Conservation (phyloP, 352 stramenopile species). For the Globisporangium perplexum region DNA sequence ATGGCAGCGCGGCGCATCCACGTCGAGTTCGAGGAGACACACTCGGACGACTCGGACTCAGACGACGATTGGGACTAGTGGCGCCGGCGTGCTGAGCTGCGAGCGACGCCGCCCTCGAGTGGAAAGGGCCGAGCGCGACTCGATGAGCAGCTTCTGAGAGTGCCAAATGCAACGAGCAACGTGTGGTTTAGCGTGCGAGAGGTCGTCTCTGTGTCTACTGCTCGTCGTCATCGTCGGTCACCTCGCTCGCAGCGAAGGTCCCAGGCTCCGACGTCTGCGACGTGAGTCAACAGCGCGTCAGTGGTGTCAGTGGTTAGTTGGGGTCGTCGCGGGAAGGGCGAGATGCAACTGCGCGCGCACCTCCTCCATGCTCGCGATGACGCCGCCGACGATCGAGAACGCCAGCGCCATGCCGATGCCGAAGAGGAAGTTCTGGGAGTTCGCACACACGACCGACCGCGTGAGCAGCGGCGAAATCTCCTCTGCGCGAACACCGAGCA, state of each 20-base stretch:
- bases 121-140: slow-evolving; percentile 9
- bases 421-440: slow-evolving; percentile 67
- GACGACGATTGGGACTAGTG: slow-evolving; percentile 77
- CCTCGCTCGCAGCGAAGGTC: slow-evolving; percentile 3
- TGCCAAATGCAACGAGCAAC: not conserved
- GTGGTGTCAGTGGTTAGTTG: not conserved
- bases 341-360: slow-evolving; percentile 13
- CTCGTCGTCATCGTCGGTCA: not conserved
- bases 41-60: slow-evolving; percentile 57
- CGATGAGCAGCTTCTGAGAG: not conserved
- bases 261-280: slow-evolving; percentile 7
- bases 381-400: slow-evolving; percentile 62
- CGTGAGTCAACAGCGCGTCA: not conserved
- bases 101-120: slow-evolving; percentile 8
- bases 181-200: not conserved
- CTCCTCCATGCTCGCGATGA: slow-evolving; percentile 69
- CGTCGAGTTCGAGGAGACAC: slow-evolving; percentile 69
- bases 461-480: no score
- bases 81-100: no score
- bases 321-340: no score
- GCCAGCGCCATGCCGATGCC: slow-evolving; percentile 70
- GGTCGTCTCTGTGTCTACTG: not conserved
- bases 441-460: not conserved
- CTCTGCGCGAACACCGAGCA: no score
- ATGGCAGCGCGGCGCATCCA: slow-evolving; percentile 77